Base-by-base conservation (phyloP, 169 alveolate genomes). In the Condylostoma magnum region DNA sequence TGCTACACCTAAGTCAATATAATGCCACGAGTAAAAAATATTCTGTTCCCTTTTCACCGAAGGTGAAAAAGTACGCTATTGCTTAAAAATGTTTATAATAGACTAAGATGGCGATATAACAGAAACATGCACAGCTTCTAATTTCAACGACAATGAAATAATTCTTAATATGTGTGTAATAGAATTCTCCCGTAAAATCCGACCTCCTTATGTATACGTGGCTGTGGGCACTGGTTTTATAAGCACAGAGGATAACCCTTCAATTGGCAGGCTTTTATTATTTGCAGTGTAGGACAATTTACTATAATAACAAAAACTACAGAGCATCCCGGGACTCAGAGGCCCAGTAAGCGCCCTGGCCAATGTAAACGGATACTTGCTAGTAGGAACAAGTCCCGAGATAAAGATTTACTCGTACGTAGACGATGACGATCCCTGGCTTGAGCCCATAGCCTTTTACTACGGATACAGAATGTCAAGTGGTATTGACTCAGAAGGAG, bases 361-460 rank as follows among this genome's bases (percentile, higher is more conserved):
- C 12, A 25, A 20, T 44, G 25, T 63, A 8, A 44, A 63, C 25
- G 73, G 57, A 20, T 63, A 63, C 33, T 63, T 63, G 18, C 28
- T 63, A 4, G 57, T 63, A 22, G 73, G 73, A 15, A 57, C 30
- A 3, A 57, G 73, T 12, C 30, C 73, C 20, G 73, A 63, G 30
- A 18, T 63, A 18, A 63, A 63, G 33, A 63, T 63, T 15, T 63
- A 43, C 60, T 20, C 15, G 10, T 63, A 43, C 30, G 73, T 63
- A 0, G 73, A 63, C 33, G 73, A 63, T n/a, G 73, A 63, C 38
- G 15, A 41, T 27, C 58, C 20, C 22, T 63, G 57, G 44, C 60
- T 63, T 3, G 73, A 37, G 57, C 73, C 73, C 2, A 44, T 63
- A 38, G 63, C 73, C 22, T 63, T 63, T 63, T 63, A 63, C 31